Conservation (phyloP, 495 filamentous ascomycete species). For the Aspergillus panamensis region DNA sequence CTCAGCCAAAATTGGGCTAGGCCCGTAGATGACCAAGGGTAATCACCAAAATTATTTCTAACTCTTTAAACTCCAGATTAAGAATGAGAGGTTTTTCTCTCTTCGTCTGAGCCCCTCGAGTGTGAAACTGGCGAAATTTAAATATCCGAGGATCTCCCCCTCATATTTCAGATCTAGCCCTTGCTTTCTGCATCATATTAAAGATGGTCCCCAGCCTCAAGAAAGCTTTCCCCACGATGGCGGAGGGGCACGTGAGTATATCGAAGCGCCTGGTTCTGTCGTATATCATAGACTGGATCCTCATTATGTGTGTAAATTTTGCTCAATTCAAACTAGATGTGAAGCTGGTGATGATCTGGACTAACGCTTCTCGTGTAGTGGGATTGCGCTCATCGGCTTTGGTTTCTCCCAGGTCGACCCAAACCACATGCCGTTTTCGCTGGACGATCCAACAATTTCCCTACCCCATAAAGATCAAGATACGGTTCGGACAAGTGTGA, state of each 20-base stretch:
- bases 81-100: neutral
- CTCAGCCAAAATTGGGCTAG: neutral
- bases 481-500: conserved; percentile 50
- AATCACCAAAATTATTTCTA: neutral
- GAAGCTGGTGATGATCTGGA: neutral
- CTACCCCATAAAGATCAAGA: conserved; percentile 52
- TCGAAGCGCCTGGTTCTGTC: conserved; percentile 43
- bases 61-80: neutral
- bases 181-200: neutral
- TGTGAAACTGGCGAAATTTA: neutral
- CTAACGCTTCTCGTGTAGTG: conserved; percentile 26
- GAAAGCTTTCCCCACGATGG: conserved; percentile 1
- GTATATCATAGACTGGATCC: conserved; percentile 53
- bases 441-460: conserved; percentile 55
- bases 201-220: neutral
- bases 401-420: conserved; percentile 39
- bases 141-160: neutral
- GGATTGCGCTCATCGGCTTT: conserved; percentile 44
- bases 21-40: neutral
- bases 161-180: neutral
- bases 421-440: conserved; percentile 46
- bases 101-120: neutral
- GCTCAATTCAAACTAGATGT: neutral
- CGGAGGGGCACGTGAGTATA: conserved; percentile 15
- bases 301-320: conserved; percentile 44